Percentiles rank a stretch among this genome's conserved stretches.
phyloP scores from a whole-genome alignment of 2,329 filamentous ascomycete genomes.

The Fusarium sp. region DNA sequence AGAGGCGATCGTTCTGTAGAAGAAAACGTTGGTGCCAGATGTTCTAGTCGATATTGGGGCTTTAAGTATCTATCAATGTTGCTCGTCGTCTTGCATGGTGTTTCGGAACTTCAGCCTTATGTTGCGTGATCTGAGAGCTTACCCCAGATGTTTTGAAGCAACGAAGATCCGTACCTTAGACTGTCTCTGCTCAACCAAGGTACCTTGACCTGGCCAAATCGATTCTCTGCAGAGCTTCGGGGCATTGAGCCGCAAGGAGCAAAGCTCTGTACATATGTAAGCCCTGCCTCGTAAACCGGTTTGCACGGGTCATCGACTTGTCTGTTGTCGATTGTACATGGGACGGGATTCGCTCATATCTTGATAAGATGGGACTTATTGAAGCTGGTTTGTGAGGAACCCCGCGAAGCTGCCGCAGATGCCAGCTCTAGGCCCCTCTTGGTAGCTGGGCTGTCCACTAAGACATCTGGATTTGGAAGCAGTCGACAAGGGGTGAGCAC shows the following conservation, averaged over 20 bases:
- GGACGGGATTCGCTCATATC: conserved; percentile 31
- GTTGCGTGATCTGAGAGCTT: conserved; percentile 32
- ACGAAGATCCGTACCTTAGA: conserved; percentile 25
- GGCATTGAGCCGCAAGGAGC: conserved; percentile 1
- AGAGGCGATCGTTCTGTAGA: background rate
- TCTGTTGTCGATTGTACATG: conserved; percentile 15
- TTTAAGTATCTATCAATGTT: conserved; percentile 26
- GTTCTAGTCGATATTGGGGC: conserved; percentile 3
- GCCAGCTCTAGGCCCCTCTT: conserved; percentile 10
- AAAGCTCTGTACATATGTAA: conserved; percentile 1
- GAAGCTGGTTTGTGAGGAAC: conserved; percentile 8
- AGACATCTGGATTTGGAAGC: conserved; percentile 14
- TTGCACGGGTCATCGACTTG: conserved; percentile 38
- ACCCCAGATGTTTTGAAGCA: conserved; percentile 25
- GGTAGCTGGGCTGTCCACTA: conserved; percentile 21
- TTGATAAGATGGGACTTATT: conserved; percentile 30
- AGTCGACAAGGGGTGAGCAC: conserved; percentile 24
- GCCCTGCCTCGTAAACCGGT: conserved; percentile 16
- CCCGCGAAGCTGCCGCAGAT: conserved; percentile 23
- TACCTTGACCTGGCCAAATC: background rate
- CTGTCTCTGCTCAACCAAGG: conserved; percentile 3
- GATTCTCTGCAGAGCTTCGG: conserved; percentile 9
- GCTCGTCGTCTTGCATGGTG: conserved; percentile 11
- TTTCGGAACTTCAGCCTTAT: conserved; percentile 34
- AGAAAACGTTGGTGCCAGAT: background rate